Evolutionary conservation across 108 stramenopile species (phyloP).

Genomic region (Chaetoceros tenuissimus): DNA sequence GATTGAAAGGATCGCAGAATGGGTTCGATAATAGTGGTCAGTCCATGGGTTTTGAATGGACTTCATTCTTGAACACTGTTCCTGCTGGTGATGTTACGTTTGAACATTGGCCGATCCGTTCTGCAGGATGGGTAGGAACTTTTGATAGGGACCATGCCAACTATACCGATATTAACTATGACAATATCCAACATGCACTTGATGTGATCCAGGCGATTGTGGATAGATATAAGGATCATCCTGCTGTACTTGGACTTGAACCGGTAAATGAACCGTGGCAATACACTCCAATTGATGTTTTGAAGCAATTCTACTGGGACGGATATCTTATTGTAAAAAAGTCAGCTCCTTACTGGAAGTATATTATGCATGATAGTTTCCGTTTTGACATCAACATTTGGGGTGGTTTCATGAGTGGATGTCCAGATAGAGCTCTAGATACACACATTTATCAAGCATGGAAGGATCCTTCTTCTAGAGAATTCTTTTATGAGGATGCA

Average conservation of each 20-base stretch:
- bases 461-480: conserved; percentile 68
- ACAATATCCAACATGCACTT: conserved; percentile 73
- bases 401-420: conserved; percentile 88
- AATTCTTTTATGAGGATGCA: conserved; percentile 69
- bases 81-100: conserved; percentile 44
- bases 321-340: conserved; percentile 82
- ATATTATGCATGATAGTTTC: conserved; percentile 93
- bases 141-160: conserved; percentile 54
- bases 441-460: conserved; percentile 94
- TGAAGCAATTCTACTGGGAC: conserved; percentile 90
- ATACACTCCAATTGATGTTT: conserved; percentile 67
- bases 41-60: conserved; percentile 69
- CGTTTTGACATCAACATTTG: conserved; percentile 77
- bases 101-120: conserved; percentile 81
- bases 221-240: conserved; percentile 61
- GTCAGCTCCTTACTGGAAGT: conserved; percentile 87
- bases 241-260: conserved; percentile 82
- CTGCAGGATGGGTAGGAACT: conserved; percentile 81
- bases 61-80: conserved; percentile 37
- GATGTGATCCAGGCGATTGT: conserved; percentile 68
- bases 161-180: conserved; percentile 64
- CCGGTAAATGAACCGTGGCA: conserved; percentile 95
- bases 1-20: conserved; percentile 79
- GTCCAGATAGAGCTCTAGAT: conserved; percentile 81
- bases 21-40: conserved; percentile 86